A percentile compares a stretch with the other conserved stretches of the same genome.
phyloP scores from a whole-genome alignment of 306 rosid genomes.

The Luffa aegyptiaca region DNA sequence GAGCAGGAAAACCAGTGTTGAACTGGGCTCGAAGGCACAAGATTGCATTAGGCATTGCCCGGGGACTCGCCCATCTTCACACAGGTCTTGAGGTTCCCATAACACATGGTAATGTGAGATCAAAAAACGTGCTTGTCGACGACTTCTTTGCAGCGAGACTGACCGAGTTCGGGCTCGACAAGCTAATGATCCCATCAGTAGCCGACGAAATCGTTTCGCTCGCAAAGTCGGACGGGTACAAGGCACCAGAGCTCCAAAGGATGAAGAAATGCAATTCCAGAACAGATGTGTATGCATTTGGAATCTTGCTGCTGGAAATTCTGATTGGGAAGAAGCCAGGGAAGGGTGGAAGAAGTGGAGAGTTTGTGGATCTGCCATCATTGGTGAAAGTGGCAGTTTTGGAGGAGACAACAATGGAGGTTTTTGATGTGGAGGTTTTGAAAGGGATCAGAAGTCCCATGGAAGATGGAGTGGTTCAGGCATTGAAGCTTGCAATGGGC shows the following conservation, averaged over 20 bases:
- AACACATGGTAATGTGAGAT: conserved; percentile 79
- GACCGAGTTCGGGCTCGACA: conserved; percentile 75
- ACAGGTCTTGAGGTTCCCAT: conserved; percentile 73
- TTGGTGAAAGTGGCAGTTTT: conserved; percentile 89
- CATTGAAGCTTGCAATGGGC: conserved; percentile 95
- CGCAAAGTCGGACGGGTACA: conserved; percentile 74
- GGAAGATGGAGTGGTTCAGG: conserved; percentile 93
- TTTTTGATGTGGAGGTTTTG: conserved; percentile 73
- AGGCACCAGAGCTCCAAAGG: conserved; percentile 87
- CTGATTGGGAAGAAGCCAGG: conserved; percentile 90
- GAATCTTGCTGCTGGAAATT: conserved; percentile 69
- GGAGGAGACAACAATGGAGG: conserved; percentile 95
- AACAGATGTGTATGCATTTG: conserved; percentile 87
- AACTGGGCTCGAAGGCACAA: conserved; percentile 96
- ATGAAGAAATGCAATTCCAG: conserved; percentile 92
- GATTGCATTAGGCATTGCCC: conserved; percentile 79
- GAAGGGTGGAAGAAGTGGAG: conserved; percentile 56
- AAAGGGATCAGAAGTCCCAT: conserved; percentile 88
- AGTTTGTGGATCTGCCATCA: conserved; percentile 75
- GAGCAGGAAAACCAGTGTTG: conserved; percentile 78
- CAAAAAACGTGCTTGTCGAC: conserved; percentile 82
- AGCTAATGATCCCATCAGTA: conserved; percentile 65
- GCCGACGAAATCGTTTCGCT: conserved; percentile 84
- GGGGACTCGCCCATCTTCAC: conserved; percentile 87
- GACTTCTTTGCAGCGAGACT: conserved; percentile 77